Evolutionary conservation across 345 rosid genomes (phyloP).

Genomic region (Draba incana): DNA sequence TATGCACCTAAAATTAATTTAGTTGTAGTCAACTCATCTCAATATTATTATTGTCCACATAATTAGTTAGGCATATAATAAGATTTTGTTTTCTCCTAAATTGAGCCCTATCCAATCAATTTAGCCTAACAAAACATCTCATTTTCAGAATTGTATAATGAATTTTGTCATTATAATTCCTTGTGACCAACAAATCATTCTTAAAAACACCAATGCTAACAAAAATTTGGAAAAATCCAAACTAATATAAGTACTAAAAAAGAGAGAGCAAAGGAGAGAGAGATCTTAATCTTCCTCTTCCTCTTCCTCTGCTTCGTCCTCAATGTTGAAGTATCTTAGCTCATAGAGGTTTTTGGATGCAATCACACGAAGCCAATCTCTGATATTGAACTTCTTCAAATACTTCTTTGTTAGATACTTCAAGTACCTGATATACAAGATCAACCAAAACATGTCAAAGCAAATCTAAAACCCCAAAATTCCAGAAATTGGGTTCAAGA

Average conservation of each 20-base stretch:
- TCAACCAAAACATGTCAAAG: not conserved
- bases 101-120: constrained; percentile 8
- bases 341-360: constrained; percentile 63
- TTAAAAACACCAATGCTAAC: not conserved
- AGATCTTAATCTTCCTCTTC: constrained; percentile 52
- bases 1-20: not conserved
- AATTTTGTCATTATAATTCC: not conserved
- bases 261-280: not conserved
- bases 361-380: constrained; percentile 80
- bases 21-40: too few relatives aligned
- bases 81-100: not conserved
- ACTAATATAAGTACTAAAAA: not conserved
- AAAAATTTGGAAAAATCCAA: not conserved
- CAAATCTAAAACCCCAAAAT: not conserved
- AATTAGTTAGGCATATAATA: too few relatives aligned
- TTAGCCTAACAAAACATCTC: not conserved
- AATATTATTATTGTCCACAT: not conserved
- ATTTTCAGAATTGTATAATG: not conserved
- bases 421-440: constrained; percentile 49
- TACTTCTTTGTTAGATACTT: constrained; percentile 81
- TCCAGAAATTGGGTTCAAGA: not conserved
- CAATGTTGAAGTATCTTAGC: constrained; percentile 69
- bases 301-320: constrained; percentile 73
- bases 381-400: constrained; percentile 62
- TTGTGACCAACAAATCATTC: not conserved